phyloP scores from a whole-genome alignment of 73 alveolate genomes.

The Effrenium voratum region DNA sequence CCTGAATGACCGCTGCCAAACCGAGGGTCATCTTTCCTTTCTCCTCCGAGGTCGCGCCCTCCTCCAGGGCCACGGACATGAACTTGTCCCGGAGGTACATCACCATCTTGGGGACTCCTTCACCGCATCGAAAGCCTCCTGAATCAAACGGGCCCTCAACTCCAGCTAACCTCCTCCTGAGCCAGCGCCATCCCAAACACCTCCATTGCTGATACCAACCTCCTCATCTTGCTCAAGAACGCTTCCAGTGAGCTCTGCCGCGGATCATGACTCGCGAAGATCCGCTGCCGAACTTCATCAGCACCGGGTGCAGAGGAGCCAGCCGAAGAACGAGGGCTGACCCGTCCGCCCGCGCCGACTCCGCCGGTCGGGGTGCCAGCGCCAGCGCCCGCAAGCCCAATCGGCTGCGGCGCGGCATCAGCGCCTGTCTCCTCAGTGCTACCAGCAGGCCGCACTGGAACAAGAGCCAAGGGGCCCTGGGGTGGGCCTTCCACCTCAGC shows the following conservation, averaged over 20 bases:
- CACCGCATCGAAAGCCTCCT: neutral
- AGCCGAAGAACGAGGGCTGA: neutral
- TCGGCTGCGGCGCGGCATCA: no score
- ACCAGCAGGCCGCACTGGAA: neutral
- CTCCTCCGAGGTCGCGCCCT: neutral
- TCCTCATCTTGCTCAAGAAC: neutral
- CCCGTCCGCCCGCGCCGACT: neutral
- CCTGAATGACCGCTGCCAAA: neutral
- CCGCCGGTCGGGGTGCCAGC: neutral
- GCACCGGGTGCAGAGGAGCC: neutral
- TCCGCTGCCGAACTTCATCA: neutral
- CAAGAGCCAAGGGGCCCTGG: neutral
- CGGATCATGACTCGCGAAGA: neutral
- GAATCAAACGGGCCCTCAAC: neutral
- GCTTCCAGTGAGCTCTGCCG: neutral
- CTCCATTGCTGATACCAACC: neutral
- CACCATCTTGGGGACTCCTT: neutral
- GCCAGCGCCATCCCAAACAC: neutral
- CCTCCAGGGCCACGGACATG: neutral
- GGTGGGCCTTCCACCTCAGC: neutral
- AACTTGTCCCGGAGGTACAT: slow-evolving; percentile 8
- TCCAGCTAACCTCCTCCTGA: neutral
- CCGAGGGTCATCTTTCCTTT: neutral
- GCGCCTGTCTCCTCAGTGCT: no score
- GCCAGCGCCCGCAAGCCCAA: neutral